Base-by-base conservation (phyloP, 345 rosid genomes). In the Combretum micranthum region DNA sequence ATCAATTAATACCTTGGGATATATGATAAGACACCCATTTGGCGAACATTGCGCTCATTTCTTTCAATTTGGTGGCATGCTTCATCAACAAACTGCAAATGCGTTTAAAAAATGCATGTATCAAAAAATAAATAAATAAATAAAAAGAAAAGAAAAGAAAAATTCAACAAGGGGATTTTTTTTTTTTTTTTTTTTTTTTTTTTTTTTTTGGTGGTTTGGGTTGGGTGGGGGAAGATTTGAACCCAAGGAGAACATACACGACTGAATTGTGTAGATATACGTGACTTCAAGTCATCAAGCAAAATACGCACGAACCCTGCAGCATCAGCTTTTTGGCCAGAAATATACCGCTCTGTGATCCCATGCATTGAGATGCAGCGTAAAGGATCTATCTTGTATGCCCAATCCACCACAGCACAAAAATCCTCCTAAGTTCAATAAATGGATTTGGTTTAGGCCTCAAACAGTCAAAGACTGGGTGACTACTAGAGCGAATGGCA, bases 351-450 rank as follows among this genome's bases (percentile, higher is more conserved):
- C 67, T 93, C 97, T 49, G 98, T 92, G 67, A 86, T 86, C 63
- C 98, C 98, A 80, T 88, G 94, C 96, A 92, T 88, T 59, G 97
- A 92, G 78, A 93, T 87, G 86, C 99, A 89, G 52, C 95, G 92
- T 46, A 93, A 72, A 59, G 99, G 97, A 71, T 93, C 99, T 46
- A 87, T 87, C 76, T 87, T 93, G 77, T 93, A 93, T 48, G 99
- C 99, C 99, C 99, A 93, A 75, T 89, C 99, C 65, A 93, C 96
- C 62, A 93, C 96, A 64, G 99, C 97, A 77, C 80, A 89, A 65
- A 93, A 93, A 72, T 93, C 99, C 74, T 93, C 97, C 97, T 89
- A 67, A 53, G 5, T 25, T 25, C 5, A 25, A 25, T 25, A 25
- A 25, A 25, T 25, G n/a, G n/a, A 25, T 25, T 25, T 25, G 26